Percentiles rank a stretch among this genome's conserved stretches.
Evolutionary conservation across 345 rosid species (phyloP).

Genomic region (Populus tremula): DNA sequence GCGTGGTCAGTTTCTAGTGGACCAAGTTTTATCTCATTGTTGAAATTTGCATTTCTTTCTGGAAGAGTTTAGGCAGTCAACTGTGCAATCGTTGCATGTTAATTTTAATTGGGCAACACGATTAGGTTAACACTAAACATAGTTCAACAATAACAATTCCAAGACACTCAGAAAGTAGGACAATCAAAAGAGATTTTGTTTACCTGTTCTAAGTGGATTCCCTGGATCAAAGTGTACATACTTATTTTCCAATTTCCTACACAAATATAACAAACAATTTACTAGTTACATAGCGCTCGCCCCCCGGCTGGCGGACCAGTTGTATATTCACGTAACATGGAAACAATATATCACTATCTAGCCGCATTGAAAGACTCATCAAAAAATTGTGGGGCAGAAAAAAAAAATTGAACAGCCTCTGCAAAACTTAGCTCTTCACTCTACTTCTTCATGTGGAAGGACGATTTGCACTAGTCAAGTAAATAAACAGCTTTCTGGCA

Average conservation of each 20-base stretch:
- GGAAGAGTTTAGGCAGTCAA: neutral
- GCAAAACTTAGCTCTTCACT: conserved; percentile 2
- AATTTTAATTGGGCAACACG: neutral
- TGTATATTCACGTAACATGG: neutral
- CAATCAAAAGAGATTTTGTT: neutral
- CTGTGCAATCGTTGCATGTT: neutral
- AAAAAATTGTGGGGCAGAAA: neutral
- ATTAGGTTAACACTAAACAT: neutral
- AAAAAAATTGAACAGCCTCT: neutral
- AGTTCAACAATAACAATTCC: neutral
- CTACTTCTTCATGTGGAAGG: neutral
- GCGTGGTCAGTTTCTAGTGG: neutral
- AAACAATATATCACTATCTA: neutral
- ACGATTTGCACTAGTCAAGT: neutral
- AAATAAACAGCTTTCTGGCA: neutral
- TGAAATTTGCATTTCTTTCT: neutral
- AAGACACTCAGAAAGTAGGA: neutral
- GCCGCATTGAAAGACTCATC: neutral
- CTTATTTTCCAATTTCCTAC: conserved; percentile 15
- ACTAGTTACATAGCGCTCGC: conserved; percentile 3
- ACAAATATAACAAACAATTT: conserved; percentile 21
- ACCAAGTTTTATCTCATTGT: neutral
- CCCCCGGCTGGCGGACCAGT: conserved; percentile 2
- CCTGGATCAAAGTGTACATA: neutral
- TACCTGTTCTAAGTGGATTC: conserved; percentile 8